These are phyloP conservation scores for Porogramme epimiltina DNA, from an alignment of 1,284 basidiomycete species.

Conservation along the genomic window DNA sequence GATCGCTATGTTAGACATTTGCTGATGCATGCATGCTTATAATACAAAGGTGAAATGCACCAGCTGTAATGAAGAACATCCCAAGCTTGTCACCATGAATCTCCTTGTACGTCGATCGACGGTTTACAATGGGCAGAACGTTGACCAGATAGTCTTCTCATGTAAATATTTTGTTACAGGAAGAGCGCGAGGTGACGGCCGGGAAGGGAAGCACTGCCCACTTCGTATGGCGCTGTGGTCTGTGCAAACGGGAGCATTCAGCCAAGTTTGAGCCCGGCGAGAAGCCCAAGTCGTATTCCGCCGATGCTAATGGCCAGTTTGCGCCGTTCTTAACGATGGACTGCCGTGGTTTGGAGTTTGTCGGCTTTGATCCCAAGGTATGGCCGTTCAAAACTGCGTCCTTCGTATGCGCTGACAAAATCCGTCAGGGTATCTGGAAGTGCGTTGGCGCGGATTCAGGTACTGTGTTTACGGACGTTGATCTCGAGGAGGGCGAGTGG, in stretches of 20 bases:
- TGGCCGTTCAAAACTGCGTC: constrained; percentile 10
- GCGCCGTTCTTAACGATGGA: constrained; percentile 68
- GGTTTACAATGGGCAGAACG: background rate
- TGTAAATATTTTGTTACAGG: constrained; percentile 40
- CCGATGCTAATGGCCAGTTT: constrained; percentile 58
- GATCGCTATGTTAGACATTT: too few species aligned
- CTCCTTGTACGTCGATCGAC: constrained; percentile 47
- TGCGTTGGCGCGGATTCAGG: constrained; percentile 60
- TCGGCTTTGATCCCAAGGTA: constrained; percentile 68
- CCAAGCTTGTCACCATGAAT: constrained; percentile 70
- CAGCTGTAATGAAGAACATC: constrained; percentile 74
- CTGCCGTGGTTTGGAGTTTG: constrained; percentile 79
- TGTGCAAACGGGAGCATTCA: constrained; percentile 78
- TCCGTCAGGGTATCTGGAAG: constrained; percentile 64
- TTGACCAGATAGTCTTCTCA: background rate
- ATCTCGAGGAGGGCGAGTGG: constrained; percentile 71
- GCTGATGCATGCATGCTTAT: too few species aligned
- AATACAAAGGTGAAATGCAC: constrained; percentile 77
- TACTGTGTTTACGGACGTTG: constrained; percentile 61
- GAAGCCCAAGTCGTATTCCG: constrained; percentile 55
- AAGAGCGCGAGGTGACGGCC: constrained; percentile 62
- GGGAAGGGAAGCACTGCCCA: constrained; percentile 69
- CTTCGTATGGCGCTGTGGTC: constrained; percentile 77
- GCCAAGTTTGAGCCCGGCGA: constrained; percentile 70
- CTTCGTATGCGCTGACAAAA: constrained; percentile 6